phyloP scores from a whole-genome alignment of 805 yeast genomes.

The Ogataea glucozyma region DNA sequence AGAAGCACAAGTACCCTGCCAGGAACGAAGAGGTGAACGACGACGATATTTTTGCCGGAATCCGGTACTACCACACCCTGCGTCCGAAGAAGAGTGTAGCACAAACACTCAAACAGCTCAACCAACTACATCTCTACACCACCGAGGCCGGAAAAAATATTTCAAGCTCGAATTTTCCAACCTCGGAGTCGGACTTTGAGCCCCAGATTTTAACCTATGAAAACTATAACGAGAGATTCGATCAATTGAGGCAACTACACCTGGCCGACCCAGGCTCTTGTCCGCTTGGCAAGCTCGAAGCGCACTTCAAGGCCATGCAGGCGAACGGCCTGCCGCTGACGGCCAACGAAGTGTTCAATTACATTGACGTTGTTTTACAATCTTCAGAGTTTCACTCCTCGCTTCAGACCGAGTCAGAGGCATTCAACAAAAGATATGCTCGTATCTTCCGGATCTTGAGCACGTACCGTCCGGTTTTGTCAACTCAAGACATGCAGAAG shows the following conservation, averaged over 20 bases:
- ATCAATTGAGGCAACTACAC: conserved; percentile 22
- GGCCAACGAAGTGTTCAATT: conserved; percentile 22
- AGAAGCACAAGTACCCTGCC: conserved; percentile 16
- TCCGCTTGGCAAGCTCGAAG: conserved; percentile 23
- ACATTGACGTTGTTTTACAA: conserved; percentile 26
- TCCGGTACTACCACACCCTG: conserved; percentile 46
- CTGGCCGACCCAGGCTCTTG: conserved; percentile 18
- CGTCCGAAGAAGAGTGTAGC: background rate
- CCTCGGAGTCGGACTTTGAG: too few relatives aligned
- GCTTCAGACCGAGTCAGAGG: conserved; percentile 9
- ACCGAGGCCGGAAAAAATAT: background rate
- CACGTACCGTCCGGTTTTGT: conserved; percentile 25
- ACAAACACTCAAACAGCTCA: background rate
- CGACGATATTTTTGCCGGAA: conserved; percentile 48
- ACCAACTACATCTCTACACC: background rate
- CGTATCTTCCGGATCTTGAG: conserved; percentile 21
- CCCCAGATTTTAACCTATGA: too few relatives aligned
- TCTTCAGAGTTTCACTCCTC: conserved; percentile 31
- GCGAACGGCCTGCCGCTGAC: conserved; percentile 31
- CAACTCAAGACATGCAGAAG: conserved; percentile 20
- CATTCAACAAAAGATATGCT: conserved; percentile 26
- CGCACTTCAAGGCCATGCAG: conserved; percentile 32
- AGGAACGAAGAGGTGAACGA: conserved; percentile 27
- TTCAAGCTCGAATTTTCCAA: conserved; percentile 8
- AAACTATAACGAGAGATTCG: conserved; percentile 22